Base-by-base conservation (phyloP, 2,329 filamentous ascomycete species). In the Macrophomina phaseolina region DNA sequence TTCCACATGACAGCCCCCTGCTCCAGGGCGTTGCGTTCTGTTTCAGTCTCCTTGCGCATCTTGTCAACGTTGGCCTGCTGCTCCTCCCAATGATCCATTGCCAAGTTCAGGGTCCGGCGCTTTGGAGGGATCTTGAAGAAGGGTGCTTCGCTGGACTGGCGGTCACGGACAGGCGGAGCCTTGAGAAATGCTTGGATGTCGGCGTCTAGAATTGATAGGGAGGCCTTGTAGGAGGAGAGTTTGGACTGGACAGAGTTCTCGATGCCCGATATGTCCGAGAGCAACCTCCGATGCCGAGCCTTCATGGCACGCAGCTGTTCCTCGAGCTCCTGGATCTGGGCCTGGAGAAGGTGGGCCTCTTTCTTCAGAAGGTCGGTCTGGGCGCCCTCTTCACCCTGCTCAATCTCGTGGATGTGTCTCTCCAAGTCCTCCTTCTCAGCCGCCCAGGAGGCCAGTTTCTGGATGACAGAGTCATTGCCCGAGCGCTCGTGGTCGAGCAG, bases 1-100 rank as follows among this genome's bases (percentile, higher is more conserved):
- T 85, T 82, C 91, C 91, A 94, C 14, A 92, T 77, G 12, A 82
- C 77, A 1, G 84, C 86, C 1, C 91, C 91, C 69, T 91, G 86
- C 28, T 90, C 85, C 9, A 94, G 81, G 1, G 91, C 91, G 3
- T 81, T 77, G 18, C 84, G 84, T 69, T 94, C 91, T 53, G 82
- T 82, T 36, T 88, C 83, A 1, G 90, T 86, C 32, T 85, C 82
- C 8, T 78, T 73, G 69, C 86, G 87, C 67, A 85, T 85, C 52
- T 81, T 79, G 60, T 88, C 80, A 2, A 91, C 79, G 0, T 86
- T 78, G 1, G 78, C 78, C 1, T 89, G 81, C 70, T 93, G 90
- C 5, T 85, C 84, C 64, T 86, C 83, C 88, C 90, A 93, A 84
- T 90, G 91, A 14, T 89, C 84, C 67, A 83, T 86, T 0, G 90